Base-by-base conservation (phyloP, 768 basidiomycete species). In the Leccinum incarnatum region DNA sequence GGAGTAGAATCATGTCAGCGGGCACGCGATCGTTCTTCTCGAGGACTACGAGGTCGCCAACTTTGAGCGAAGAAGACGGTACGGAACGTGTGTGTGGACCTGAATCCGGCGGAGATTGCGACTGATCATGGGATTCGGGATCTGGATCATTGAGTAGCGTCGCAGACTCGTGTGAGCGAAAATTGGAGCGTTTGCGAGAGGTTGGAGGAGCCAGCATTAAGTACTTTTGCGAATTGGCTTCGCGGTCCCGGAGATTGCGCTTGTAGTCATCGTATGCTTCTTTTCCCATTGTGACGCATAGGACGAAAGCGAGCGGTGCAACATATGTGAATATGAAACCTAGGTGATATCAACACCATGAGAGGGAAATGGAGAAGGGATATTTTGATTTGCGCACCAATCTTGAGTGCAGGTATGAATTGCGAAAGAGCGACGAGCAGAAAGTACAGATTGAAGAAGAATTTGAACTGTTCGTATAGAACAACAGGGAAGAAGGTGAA, bases 391-490 rank as follows among this genome's bases (percentile, higher is more conserved):
- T 29, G 77, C 84, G 49, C 54, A 93, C 95, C 95, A 59, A 97
- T 99, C 77, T 94, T 95, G 59, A 99, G 83, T 0, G 95, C 91
- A 14, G 97, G 97, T 17, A 99, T 78, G 69, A 99, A 97, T 74
- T 98, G 97, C 9, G 91, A 94, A 8, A 98, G 80, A 0, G 97
- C 97, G 37, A 99, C 97, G 23, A 98, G 87, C 11, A 98, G 84
- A 71, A 99, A 99, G 74, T 98, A 99, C 7, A 98, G 81, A 71
- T 98, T 99, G 85, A 97, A 98, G 79, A 99, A 99, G 81, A 96
- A 98, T 75, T 98, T 98, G 88, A 98, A 99, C 72, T 98, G 96
- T 73, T 98, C 95, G 74, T 98, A 98, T 72, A 98, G 85, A 48
- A 98, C 95, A 63, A 98, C 84, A 3, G 97, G 97, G 10, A 99